Base-by-base conservation (phyloP, 495 filamentous ascomycete genomes). In the Lasiosphaeris hirsuta region DNA sequence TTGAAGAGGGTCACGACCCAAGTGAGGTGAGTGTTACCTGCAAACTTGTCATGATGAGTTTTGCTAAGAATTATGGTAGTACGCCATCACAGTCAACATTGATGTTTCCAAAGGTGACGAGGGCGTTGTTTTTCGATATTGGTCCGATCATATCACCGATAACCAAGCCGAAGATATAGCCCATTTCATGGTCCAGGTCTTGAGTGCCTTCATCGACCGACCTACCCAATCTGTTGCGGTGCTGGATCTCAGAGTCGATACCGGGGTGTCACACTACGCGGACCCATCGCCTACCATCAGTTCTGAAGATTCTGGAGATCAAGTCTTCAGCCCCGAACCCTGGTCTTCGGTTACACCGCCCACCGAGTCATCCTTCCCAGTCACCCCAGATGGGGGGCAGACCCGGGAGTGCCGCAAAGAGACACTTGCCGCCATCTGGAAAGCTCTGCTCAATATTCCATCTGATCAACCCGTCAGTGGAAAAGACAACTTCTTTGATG, bases 401-500 rank as follows among this genome's bases (percentile, higher is more conserved):
- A 30, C 23, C 2, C 23, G 5, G 23, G 5, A 30, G 23, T 30
- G 23, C 23, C 23, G 23, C 35, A 34, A 36, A 11, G 49, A 69
- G 19, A 75, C 69, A n/a, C 59, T 72, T 1, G 55, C 53, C 0
- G 34, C 18, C 14, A 23, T 69, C n/a, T 72, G 67, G 69, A 59
- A 52, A 14, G 34, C 47, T 42, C 43, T 66, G 54, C 60, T 66
- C 50, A 51, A 65, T 33, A 41, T 63, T 9, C 53, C 51, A 11
- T 10, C 53, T 23, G 56, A 49, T 7, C 62, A 53, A 9, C 57
- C 58, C 11, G 76, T 86, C 42, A 63, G 70, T 10, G 46, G 75
- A 13, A 62, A 79, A 7, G 74, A 82, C 60, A 80, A 73, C 47
- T 89, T 89, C 67, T 70, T 86, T 40, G 75, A 71, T n/a, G 70